Percentiles rank a stretch among this genome's conserved stretches.
phyloP scores from a whole-genome alignment of 208 protist genomes.

The Porcisia hertigi region DNA sequence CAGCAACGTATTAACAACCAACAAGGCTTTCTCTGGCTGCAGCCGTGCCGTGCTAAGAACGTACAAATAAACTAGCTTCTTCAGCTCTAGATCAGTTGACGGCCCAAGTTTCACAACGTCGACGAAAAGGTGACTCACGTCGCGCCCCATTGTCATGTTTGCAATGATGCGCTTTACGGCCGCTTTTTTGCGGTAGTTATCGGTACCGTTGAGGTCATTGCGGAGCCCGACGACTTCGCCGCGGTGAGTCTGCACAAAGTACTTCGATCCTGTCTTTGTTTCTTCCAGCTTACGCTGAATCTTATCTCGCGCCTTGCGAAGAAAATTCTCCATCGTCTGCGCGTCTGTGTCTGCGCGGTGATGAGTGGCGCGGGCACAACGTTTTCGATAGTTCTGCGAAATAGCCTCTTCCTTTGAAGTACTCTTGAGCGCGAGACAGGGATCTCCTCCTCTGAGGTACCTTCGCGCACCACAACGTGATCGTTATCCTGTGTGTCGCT shows the following conservation, averaged over 20 bases:
- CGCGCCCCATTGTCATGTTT: conserved; percentile 99
- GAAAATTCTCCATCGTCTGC: conserved; percentile 56
- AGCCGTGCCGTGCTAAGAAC: conserved; percentile 99
- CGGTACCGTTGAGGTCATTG: conserved; percentile 90
- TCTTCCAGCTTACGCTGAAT: conserved; percentile 70
- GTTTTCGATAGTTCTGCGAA: background rate
- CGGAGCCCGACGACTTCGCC: conserved; percentile 94
- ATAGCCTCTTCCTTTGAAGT: background rate
- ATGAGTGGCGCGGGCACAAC: background rate
- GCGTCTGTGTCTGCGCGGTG: background rate
- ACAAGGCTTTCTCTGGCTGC: conserved; percentile 97
- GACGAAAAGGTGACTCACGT: conserved; percentile 96
- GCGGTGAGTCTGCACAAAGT: conserved; percentile 74
- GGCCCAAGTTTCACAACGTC: conserved; percentile 98
- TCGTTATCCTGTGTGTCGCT: background rate
- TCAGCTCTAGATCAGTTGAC: conserved; percentile 98
- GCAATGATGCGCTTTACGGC: conserved; percentile 99
- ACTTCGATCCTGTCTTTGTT: conserved; percentile 56
- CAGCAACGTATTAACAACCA: conserved; percentile 99
- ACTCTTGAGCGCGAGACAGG: too few species aligned
- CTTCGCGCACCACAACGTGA: too few species aligned
- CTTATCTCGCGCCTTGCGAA: conserved; percentile 77
- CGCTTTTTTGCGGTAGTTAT: conserved; percentile 91
- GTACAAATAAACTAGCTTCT: conserved; percentile 99
- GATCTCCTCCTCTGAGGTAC: background rate